These are phyloP conservation scores for Clonostachys byssicola DNA, from an alignment of 2,329 filamentous ascomycete species.

Conservation along the genomic window DNA sequence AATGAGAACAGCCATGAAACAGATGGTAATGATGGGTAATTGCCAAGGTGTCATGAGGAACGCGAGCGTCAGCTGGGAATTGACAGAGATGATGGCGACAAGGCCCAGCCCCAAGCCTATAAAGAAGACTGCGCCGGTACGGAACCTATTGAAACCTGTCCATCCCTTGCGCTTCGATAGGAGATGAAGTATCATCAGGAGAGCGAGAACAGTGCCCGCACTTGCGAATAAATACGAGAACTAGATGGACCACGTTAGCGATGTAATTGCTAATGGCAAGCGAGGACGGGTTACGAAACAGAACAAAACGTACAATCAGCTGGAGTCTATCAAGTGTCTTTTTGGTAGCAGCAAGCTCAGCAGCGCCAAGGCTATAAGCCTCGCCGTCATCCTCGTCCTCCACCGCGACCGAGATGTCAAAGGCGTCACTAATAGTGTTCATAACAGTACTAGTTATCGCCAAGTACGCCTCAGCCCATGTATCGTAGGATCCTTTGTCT, in stretches of 20 bases:
- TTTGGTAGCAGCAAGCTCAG: constrained; percentile 8
- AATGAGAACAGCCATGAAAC: constrained; percentile 24
- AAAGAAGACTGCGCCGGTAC: constrained; percentile 19
- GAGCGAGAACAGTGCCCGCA: constrained; percentile 19
- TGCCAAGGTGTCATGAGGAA: constrained; percentile 22
- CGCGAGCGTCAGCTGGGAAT: constrained; percentile 1
- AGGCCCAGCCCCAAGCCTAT: constrained; percentile 21
- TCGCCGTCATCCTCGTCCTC: too few species aligned
- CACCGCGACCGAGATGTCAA: constrained; percentile 2
- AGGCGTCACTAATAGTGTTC: constrained; percentile 5
- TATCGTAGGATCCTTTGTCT: constrained; percentile 23
- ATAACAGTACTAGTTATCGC: constrained; percentile 11
- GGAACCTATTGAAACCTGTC: constrained; percentile 22
- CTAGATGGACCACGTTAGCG: constrained; percentile 6
- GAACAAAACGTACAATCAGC: constrained; percentile 8
- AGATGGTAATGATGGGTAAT: constrained; percentile 21
- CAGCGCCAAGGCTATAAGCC: constrained; percentile 8
- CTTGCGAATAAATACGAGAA: constrained; percentile 24
- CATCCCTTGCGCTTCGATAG: constrained; percentile 20
- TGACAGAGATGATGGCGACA: constrained; percentile 16
- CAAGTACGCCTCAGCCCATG: constrained; percentile 34
- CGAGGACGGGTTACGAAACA: constrained; percentile 7
- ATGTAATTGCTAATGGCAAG: too few species aligned
- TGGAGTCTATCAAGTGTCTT: neutral
- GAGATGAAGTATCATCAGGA: constrained; percentile 22